Conservation (phyloP, 78 protist genomes). For the Dictyostelium purpureum region DNA sequence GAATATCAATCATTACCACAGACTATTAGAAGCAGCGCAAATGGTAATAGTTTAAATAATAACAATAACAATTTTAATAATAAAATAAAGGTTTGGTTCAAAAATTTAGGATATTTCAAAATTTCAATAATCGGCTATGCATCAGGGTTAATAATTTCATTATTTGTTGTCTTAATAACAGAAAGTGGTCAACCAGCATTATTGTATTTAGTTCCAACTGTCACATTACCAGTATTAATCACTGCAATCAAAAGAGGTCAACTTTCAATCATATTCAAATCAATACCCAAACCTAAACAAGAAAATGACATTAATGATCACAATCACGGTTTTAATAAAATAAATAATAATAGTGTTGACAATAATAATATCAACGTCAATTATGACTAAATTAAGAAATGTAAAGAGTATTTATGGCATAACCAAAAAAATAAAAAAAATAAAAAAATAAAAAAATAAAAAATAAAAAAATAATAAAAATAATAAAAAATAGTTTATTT, state of each 20-base stretch:
- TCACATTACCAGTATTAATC: neutral
- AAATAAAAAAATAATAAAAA: neutral
- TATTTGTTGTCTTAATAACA: neutral
- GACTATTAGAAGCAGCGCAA: neutral
- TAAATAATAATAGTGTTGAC: neutral
- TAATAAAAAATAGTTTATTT: neutral
- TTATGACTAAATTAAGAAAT: neutral
- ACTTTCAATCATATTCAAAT: neutral
- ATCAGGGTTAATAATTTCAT: slow-evolving; percentile 16
- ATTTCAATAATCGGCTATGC: slow-evolving; percentile 16
- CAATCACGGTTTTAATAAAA: neutral
- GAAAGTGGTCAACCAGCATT: slow-evolving; percentile 61
- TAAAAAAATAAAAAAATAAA: neutral
- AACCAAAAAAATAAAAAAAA: neutral
- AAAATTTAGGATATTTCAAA: slow-evolving; percentile 31
- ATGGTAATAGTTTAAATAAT: neutral
- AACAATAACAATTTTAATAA: neutral
- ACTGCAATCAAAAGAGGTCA: slow-evolving; percentile 4
- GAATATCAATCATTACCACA: neutral
- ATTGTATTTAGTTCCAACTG: slow-evolving; percentile 1
- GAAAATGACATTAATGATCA: neutral
- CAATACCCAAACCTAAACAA: slow-evolving; percentile 46
- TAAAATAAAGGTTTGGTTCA: no score
- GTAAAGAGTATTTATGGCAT: no score
- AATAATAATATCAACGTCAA: neutral